Evolutionary conservation across 805 yeast species (phyloP).

Genomic region (Nakazawaea pomicola): DNA sequence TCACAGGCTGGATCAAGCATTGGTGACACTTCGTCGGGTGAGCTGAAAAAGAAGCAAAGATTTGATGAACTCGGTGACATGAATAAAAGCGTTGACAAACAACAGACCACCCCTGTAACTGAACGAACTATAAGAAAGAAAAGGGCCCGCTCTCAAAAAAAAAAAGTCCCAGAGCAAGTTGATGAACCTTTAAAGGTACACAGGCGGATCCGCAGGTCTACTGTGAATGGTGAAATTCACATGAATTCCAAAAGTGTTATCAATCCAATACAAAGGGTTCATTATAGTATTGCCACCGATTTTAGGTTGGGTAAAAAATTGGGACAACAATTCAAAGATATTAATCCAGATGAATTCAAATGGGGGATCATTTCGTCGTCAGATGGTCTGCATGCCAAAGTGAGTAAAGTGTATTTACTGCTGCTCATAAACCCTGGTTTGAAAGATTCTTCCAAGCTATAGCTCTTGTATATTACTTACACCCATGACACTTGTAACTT

Average conservation of each 20-base stretch:
- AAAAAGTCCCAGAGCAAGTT: no score
- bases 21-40: no score
- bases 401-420: constrained; percentile 5
- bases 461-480: not conserved
- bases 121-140: no score
- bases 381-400: not conserved
- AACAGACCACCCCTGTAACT: no score
- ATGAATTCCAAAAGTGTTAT: not conserved
- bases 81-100: no score
- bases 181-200: no score
- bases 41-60: no score
- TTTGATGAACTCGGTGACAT: no score
- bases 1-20: no score
- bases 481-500: not conserved
- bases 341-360: not conserved
- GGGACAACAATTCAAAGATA: not conserved
- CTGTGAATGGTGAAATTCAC: not conserved
- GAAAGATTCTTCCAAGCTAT: constrained; percentile 3
- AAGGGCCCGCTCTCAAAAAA: no score
- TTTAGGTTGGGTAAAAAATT: not conserved
- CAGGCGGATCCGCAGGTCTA: no score
- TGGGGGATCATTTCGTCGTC: no score
- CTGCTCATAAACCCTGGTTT: constrained; percentile 7
- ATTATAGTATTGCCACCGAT: constrained; percentile 1
- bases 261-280: not conserved